Evolutionary conservation across 345 rosid genomes (phyloP).

Genomic region (Cardamine occulta): DNA sequence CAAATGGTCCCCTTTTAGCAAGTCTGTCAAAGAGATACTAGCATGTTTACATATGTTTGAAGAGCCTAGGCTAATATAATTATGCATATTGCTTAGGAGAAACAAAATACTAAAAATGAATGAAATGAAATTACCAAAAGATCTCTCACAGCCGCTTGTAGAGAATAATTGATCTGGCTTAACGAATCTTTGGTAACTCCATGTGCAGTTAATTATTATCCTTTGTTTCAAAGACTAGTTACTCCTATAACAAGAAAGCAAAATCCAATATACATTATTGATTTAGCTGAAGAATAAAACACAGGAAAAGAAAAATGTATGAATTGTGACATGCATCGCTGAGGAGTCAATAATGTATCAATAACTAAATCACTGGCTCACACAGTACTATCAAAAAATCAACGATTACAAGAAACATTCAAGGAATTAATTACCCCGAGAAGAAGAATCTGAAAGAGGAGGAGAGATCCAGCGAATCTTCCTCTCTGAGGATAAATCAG

Average conservation of each 20-base stretch:
- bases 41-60: constrained; percentile 2
- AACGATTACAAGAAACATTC: too few relatives aligned
- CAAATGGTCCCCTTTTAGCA: constrained; percentile 53
- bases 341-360: too few relatives aligned
- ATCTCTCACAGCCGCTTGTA: constrained; percentile 8
- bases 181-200: constrained; percentile 46
- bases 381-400: too few relatives aligned
- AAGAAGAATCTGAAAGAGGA: background rate
- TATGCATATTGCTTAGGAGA: background rate
- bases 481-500: too few relatives aligned
- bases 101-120: background rate
- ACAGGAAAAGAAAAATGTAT: background rate
- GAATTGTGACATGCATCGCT: background rate
- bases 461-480: too few relatives aligned
- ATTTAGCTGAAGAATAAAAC: background rate
- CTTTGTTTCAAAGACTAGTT: constrained; percentile 5
- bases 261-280: background rate
- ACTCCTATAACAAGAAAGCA: background rate
- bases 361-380: too few relatives aligned
- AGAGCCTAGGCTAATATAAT: background rate
- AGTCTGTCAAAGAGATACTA: constrained; percentile 51
- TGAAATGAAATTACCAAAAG: constrained; percentile 37
- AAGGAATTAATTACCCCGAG: background rate
- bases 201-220: constrained; percentile 29
- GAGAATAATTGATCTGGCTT: constrained; percentile 50